Base-by-base conservation (phyloP, 352 stramenopile genomes). In the Phytophthora nicotianae region DNA sequence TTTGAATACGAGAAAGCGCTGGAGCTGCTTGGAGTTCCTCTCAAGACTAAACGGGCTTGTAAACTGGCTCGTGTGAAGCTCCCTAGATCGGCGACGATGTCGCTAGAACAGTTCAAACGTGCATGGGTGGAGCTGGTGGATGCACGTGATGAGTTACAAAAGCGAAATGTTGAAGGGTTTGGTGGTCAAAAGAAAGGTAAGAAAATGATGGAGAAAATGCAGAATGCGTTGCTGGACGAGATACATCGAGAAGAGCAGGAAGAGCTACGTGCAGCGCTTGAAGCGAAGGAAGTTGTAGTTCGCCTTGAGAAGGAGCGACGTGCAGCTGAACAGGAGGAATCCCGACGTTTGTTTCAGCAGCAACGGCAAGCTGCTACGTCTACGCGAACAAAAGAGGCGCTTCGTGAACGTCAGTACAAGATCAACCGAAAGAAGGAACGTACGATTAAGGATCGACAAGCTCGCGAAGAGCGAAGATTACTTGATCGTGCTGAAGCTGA, bases 1-100 rank as follows among this genome's bases (percentile, higher is more conserved):
- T 88, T 92, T 32, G 81, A 92, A 43, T 90, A 83, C 56, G 70
- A 90, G 16, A 86, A 80, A 63, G 78, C 75, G 11, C 63, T 92
- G 32, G 63, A 85, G 17, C 46, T 87, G 8, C 65, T 90, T 0
- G 72, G 76, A 7, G 57, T 87, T 13, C 48, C 54, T 4, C 41
- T 53, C 5, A 50, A 50, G 8, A 68, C 59, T 1, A 53, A 66
- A 14, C 49, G 29, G 9, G 52, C 76, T 21, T 27, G 40, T 2
- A 61, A 56, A 41, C 61, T 66, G 9, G 55, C 71, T 16, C 67
- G 54, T 14, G 10, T 29, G 11, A 65, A 67, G 2, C 81, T 92
- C 27, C 77, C 79, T 8, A 70, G 63, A 40, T 55, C 71, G 2
- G 38, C 59, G 0, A 50, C 62, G 14, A 80, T 90, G 8, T 74